Conservation (phyloP, 495 filamentous ascomycete species). For the Neurospora tetraspora region DNA sequence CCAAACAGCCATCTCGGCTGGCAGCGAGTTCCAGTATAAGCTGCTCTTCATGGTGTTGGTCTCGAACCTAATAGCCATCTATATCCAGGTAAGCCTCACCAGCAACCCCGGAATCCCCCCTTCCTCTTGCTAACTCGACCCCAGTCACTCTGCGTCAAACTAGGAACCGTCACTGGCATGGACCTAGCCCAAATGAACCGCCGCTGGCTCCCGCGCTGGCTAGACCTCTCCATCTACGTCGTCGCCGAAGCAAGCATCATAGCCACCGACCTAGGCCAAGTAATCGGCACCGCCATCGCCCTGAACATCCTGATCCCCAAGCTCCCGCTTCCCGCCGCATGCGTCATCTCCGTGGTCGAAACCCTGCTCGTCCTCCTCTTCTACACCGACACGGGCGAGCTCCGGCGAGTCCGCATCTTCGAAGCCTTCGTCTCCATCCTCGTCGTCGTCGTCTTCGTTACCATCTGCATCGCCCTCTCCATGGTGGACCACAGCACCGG, state of each 20-base stretch:
- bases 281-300: conserved; percentile 15
- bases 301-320: conserved; percentile 12
- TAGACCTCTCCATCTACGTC: conserved; percentile 18
- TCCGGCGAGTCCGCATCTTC: conserved; percentile 11
- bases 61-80: conserved; percentile 23
- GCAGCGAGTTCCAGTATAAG: conserved; percentile 19
- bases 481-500: conserved; percentile 3
- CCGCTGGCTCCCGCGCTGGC: conserved; percentile 21
- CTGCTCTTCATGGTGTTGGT: conserved; percentile 25
- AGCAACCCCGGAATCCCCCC: neutral
- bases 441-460: conserved; percentile 9
- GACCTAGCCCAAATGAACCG: conserved; percentile 20
- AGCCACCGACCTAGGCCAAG: conserved; percentile 18
- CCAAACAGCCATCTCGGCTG: conserved; percentile 22
- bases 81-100: conserved; percentile 14
- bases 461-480: conserved; percentile 10
- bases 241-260: conserved; percentile 22
- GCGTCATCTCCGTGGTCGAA: conserved; percentile 9
- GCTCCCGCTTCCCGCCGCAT: conserved; percentile 10
- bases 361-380: conserved; percentile 12
- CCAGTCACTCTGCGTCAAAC: conserved; percentile 18
- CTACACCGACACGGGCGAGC: conserved; percentile 9
- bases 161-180: conserved; percentile 22
- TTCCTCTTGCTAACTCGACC: neutral
- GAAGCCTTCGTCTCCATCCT: conserved; percentile 10